Percentiles rank a stretch among this genome's conserved stretches.
These are phyloP conservation scores for Kluyveromyces marxianus DNA, from an alignment of 1,139 yeast species.

Conservation along the genomic window DNA sequence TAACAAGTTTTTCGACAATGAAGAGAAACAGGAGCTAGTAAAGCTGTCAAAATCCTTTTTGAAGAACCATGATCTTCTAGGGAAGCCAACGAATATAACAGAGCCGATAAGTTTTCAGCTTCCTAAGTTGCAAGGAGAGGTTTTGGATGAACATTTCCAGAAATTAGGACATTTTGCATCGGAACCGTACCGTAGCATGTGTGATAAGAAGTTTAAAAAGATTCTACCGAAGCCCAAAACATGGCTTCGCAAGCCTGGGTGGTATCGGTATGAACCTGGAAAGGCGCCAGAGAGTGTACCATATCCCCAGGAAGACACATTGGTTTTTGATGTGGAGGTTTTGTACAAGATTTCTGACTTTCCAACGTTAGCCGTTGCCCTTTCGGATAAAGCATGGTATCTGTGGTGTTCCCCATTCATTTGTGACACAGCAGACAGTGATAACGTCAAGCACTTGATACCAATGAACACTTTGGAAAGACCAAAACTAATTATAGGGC, in stretches of 20 bases:
- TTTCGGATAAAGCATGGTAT: slow-evolving; percentile 78
- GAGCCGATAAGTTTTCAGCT: slow-evolving; percentile 56
- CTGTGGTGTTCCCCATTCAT: slow-evolving; percentile 90
- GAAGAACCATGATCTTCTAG: slow-evolving; percentile 56
- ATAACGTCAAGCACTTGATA: slow-evolving; percentile 53
- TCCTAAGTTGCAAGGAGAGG: slow-evolving; percentile 62
- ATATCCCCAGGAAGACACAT: slow-evolving; percentile 53
- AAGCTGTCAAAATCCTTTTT: slow-evolving; percentile 59
- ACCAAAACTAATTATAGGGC: slow-evolving; percentile 70
- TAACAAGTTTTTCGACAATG: slow-evolving; percentile 13
- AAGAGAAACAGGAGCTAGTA: slow-evolving; percentile 36
- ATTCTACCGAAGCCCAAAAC: slow-evolving; percentile 44
- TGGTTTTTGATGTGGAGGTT: slow-evolving; percentile 88
- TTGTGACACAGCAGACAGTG: slow-evolving; percentile 35
- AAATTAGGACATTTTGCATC: slow-evolving; percentile 55
- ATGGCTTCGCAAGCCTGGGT: slow-evolving; percentile 65
- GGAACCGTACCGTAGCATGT: slow-evolving; percentile 49
- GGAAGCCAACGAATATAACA: slow-evolving; percentile 63
- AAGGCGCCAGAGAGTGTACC: slow-evolving; percentile 50
- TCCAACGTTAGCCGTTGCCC: slow-evolving; percentile 80
- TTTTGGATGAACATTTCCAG: slow-evolving; percentile 80
- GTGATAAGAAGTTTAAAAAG: slow-evolving; percentile 38
- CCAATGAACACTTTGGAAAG: slow-evolving; percentile 51
- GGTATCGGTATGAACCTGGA: slow-evolving; percentile 66
- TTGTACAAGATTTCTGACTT: slow-evolving; percentile 66